Conservation (phyloP, 2,329 filamentous ascomycete species). For the Chaetomium sp. region DNA sequence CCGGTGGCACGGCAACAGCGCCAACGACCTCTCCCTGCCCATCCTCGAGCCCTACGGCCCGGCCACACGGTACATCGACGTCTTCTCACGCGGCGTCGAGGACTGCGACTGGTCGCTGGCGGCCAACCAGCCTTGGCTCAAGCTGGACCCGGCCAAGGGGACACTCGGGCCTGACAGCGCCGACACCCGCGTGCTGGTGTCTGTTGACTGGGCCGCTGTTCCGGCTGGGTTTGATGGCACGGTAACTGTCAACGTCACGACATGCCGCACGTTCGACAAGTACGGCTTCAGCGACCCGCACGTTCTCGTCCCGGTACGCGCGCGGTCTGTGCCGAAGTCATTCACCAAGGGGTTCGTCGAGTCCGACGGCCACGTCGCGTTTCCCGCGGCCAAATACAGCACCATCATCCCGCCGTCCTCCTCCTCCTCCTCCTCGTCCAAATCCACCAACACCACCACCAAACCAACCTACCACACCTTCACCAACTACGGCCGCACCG, state of each 20-base stretch:
- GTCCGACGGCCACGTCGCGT: constrained; percentile 50
- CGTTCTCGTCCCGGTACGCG: constrained; percentile 49
- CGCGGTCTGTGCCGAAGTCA: constrained; percentile 40
- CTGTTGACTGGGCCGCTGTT: constrained; percentile 47
- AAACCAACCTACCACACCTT: constrained; percentile 44
- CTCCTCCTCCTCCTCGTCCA: constrained; percentile 32
- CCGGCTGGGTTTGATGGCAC: constrained; percentile 34
- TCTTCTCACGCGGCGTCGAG: constrained; percentile 53
- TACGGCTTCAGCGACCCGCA: constrained; percentile 37
- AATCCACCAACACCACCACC: constrained; percentile 22
- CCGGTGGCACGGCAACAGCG: constrained; percentile 50
- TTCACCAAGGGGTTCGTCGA: constrained; percentile 58
- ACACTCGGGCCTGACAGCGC: constrained; percentile 41
- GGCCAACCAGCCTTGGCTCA: constrained; percentile 43
- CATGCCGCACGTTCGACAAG: constrained; percentile 38
- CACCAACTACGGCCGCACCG: constrained; percentile 49
- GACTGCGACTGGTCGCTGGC: constrained; percentile 48
- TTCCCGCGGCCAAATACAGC: constrained; percentile 46
- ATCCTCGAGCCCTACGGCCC: constrained; percentile 54
- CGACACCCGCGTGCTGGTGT: constrained; percentile 48
- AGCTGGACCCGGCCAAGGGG: constrained; percentile 44
- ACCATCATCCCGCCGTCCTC: neutral
- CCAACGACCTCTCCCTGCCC: constrained; percentile 47
- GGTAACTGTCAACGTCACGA: constrained; percentile 48
- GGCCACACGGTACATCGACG: constrained; percentile 52